These are phyloP conservation scores for Candida boleticola DNA, from an alignment of 805 yeast species.

Conservation along the genomic window DNA sequence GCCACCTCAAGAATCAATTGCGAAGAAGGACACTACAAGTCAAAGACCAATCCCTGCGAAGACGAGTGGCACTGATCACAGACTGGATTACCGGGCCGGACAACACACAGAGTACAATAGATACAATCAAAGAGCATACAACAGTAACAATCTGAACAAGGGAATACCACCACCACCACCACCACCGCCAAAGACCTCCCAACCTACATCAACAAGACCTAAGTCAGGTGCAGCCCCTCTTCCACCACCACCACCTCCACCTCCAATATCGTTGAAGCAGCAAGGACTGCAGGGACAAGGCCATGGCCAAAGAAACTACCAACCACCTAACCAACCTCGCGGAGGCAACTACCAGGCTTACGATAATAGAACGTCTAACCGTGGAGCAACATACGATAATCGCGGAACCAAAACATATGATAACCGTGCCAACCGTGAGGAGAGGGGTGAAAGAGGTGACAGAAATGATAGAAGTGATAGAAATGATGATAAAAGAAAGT, in stretches of 20 bases:
- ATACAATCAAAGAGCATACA: constrained; percentile 4
- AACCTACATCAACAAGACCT: constrained; percentile 1
- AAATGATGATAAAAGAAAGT: constrained; percentile 22
- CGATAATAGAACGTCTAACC: neutral
- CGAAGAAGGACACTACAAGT: constrained; percentile 10
- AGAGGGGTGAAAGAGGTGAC: no score
- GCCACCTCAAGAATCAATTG: constrained; percentile 20
- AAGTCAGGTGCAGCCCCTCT: neutral
- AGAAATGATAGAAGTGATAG: constrained; percentile 10
- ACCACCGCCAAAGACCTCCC: constrained; percentile 5
- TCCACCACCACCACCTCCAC: constrained; percentile 8
- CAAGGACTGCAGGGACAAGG: neutral
- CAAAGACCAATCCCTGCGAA: constrained; percentile 5
- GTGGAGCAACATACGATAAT: constrained; percentile 12
- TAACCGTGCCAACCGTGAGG: constrained; percentile 6
- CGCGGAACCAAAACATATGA: constrained; percentile 10
- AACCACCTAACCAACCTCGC: neutral
- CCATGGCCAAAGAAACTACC: no score
- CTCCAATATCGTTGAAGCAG: constrained; percentile 9
- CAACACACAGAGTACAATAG: neutral
- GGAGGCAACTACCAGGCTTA: neutral
- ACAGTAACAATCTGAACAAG: constrained; percentile 5
- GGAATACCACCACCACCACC: constrained; percentile 11
- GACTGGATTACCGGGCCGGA: constrained; percentile 6
- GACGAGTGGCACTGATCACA: constrained; percentile 9